Evolutionary conservation across 1,139 yeast species (phyloP).

Genomic region (Pichia sp.): DNA sequence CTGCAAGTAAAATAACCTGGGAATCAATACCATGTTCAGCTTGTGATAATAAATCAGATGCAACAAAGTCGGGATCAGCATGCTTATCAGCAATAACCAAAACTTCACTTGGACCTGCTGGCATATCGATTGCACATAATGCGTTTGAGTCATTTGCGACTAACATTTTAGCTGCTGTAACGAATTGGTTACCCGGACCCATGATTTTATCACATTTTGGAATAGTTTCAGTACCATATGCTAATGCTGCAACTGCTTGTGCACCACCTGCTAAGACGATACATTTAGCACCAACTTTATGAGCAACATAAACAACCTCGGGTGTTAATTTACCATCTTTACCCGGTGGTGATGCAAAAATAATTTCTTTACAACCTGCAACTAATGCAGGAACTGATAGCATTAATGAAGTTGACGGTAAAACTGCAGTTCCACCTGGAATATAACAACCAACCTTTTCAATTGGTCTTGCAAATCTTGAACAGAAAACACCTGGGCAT

Average conservation of each 20-base stretch:
- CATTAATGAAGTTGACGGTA: slow-evolving; percentile 97
- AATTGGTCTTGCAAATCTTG: slow-evolving; percentile 91
- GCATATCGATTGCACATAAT: slow-evolving; percentile 95
- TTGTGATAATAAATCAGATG: slow-evolving; percentile 89
- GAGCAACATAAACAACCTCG: slow-evolving; percentile 96
- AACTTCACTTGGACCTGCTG: slow-evolving; percentile 99
- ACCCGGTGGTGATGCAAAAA: slow-evolving; percentile 98
- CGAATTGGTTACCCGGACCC: slow-evolving; percentile 99
- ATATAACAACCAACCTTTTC: slow-evolving; percentile 92
- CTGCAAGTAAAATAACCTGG: slow-evolving; percentile 88
- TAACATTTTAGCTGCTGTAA: slow-evolving; percentile 97
- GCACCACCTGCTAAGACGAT: slow-evolving; percentile 98
- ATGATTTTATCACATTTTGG: slow-evolving; percentile 93
- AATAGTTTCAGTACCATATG: slow-evolving; percentile 89
- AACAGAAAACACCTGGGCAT: slow-evolving; percentile 86
- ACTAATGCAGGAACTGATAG: slow-evolving; percentile 98
- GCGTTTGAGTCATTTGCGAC: slow-evolving; percentile 95
- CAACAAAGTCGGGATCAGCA: slow-evolving; percentile 93
- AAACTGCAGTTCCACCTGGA: slow-evolving; percentile 98
- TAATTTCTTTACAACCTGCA: slow-evolving; percentile 90
- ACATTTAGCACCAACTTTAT: slow-evolving; percentile 83
- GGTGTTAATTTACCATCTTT: slow-evolving; percentile 90
- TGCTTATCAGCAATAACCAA: slow-evolving; percentile 80
- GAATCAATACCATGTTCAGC: slow-evolving; percentile 99
- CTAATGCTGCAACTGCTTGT: slow-evolving; percentile 98